Conservation (phyloP, 331 rosid genomes). For the Arachis monticola region DNA sequence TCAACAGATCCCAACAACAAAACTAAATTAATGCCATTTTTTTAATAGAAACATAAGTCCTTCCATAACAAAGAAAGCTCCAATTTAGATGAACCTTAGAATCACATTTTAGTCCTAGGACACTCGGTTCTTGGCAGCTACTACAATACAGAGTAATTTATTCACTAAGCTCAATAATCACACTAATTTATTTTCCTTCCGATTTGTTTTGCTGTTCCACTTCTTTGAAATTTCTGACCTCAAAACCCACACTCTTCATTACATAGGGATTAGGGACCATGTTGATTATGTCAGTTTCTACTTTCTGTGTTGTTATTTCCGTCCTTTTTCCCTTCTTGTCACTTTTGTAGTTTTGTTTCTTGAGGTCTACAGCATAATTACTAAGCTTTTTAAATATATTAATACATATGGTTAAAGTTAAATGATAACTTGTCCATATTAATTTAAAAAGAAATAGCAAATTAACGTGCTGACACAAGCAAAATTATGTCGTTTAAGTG, state of each 20-base stretch:
- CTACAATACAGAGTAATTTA: background rate
- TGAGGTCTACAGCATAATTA: constrained; percentile 13
- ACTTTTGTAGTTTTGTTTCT: constrained; percentile 15
- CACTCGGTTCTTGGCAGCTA: constrained; percentile 33
- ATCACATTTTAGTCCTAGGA: constrained; percentile 36
- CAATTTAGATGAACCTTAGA: constrained; percentile 45
- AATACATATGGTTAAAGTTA: background rate
- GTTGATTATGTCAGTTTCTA: constrained; percentile 22
- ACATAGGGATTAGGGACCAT: background rate
- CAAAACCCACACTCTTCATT: background rate
- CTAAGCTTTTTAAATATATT: constrained; percentile 11
- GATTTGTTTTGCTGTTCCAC: background rate
- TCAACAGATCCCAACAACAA: constrained; percentile 40
- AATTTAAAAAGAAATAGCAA: background rate
- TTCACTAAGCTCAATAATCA: constrained; percentile 30
- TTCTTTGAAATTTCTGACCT: constrained; percentile 13
- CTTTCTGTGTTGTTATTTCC: background rate
- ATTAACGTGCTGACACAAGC: background rate
- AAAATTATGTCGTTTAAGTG: background rate
- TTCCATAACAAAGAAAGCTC: constrained; percentile 40
- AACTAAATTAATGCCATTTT: constrained; percentile 28
- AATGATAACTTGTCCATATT: background rate
- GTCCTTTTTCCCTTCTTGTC: constrained; percentile 2
- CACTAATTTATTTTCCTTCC: constrained; percentile 10
- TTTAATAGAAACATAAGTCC: constrained; percentile 38